These are phyloP conservation scores for Podaxis rugospora DNA, from an alignment of 768 basidiomycete species.

Conservation along the genomic window DNA sequence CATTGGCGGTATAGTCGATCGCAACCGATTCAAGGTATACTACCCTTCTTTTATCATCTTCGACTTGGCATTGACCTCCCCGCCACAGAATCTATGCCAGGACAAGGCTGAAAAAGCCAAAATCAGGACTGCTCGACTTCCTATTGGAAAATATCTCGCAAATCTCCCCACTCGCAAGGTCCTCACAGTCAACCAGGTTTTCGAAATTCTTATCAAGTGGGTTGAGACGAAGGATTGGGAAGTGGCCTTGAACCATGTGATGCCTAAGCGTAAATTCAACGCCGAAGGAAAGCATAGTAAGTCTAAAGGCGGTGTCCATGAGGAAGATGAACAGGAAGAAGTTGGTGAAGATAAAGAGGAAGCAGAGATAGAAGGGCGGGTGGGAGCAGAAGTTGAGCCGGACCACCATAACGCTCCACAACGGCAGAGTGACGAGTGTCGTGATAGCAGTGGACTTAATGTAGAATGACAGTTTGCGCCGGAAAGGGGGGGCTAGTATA, in stretches of 20 bases:
- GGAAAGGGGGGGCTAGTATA: too few species aligned
- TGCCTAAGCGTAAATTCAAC: slow-evolving; percentile 89
- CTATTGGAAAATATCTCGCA: slow-evolving; percentile 88
- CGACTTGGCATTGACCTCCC: slow-evolving; percentile 3
- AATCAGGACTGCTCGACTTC: slow-evolving; percentile 84
- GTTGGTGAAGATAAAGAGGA: slow-evolving; percentile 1
- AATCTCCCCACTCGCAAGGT: slow-evolving; percentile 89
- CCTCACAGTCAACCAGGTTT: slow-evolving; percentile 94
- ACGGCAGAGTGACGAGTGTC: neutral
- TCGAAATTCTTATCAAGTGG: slow-evolving; percentile 91
- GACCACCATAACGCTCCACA: neutral
- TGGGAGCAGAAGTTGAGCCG: neutral
- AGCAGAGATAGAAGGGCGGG: neutral
- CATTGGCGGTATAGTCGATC: slow-evolving; percentile 93
- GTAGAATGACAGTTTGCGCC: too few species aligned
- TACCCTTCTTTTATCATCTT: slow-evolving; percentile 1
- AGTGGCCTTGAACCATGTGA: slow-evolving; percentile 78
- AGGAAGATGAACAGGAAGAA: slow-evolving; percentile 15
- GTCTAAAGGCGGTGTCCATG: slow-evolving; percentile 11
- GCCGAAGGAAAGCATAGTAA: slow-evolving; percentile 29
- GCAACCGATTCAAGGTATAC: slow-evolving; percentile 88
- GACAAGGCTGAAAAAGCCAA: slow-evolving; percentile 75
- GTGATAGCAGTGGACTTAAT: too few species aligned
- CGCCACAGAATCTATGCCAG: slow-evolving; percentile 74
- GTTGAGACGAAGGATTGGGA: slow-evolving; percentile 85